Evolutionary conservation across 345 rosid species (phyloP).

Genomic region (Pistacia integerrima): DNA sequence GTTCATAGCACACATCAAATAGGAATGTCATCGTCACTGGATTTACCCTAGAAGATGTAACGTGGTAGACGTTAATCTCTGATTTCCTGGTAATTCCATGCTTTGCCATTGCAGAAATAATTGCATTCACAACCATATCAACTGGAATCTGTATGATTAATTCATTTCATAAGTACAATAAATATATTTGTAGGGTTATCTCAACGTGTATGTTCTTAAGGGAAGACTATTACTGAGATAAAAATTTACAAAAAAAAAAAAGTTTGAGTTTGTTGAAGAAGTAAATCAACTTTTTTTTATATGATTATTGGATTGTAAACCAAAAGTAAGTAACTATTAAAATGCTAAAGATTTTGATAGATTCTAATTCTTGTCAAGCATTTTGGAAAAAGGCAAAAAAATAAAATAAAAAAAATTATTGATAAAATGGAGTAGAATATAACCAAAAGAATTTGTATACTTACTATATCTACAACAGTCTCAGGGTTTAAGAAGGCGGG

Average conservation of each 20-base stretch:
- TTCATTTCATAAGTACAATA: background rate
- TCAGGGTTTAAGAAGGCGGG: constrained; percentile 26
- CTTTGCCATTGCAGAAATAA: constrained; percentile 36
- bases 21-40: constrained; percentile 1
- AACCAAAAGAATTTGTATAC: background rate
- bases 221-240: no score
- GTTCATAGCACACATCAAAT: background rate
- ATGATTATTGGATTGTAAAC: no score
- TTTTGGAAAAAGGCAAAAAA: no score
- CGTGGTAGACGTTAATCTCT: constrained; percentile 22
- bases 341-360: no score
- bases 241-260: no score
- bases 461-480: constrained; percentile 27
- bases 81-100: constrained; percentile 21
- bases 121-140: constrained; percentile 33
- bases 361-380: no score
- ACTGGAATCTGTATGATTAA: constrained; percentile 26
- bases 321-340: no score
- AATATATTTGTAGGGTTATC: no score
- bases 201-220: no score
- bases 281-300: no score
- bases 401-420: no score
- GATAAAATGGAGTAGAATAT: background rate
- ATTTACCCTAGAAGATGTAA: constrained; percentile 28
- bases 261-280: no score